Evolutionary conservation across 2,329 filamentous ascomycete species (phyloP).

Genomic region (Trichoderma koningii): DNA sequence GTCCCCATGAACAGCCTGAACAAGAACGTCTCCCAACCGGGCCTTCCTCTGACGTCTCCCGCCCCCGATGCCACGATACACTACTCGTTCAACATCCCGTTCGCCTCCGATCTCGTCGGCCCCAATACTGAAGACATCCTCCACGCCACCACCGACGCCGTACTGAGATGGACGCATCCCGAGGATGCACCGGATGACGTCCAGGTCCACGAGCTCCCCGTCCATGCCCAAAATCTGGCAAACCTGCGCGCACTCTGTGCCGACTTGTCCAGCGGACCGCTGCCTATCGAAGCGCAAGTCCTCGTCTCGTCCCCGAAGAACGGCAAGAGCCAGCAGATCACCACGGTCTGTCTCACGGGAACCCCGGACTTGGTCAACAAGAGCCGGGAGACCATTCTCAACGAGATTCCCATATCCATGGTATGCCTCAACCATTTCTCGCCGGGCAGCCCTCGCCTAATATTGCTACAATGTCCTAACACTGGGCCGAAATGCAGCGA

Average conservation of each 20-base stretch:
- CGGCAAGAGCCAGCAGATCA: conserved; percentile 67
- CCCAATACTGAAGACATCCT: conserved; percentile 94
- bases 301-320: conserved; percentile 78
- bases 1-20: conserved; percentile 59
- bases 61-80: conserved; percentile 78
- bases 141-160: conserved; percentile 84
- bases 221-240: conserved; percentile 84
- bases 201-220: conserved; percentile 85
- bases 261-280: conserved; percentile 70
- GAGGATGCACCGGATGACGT: conserved; percentile 82
- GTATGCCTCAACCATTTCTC: conserved; percentile 56
- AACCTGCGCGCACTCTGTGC: conserved; percentile 77
- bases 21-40: conserved; percentile 55
- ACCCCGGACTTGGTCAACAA: conserved; percentile 85
- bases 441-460: not conserved
- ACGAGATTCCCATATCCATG: conserved; percentile 88
- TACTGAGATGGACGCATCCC: conserved; percentile 91
- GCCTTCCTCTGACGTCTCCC: conserved; percentile 64
- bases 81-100: conserved; percentile 96
- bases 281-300: conserved; percentile 81
- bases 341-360: conserved; percentile 89
- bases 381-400: conserved; percentile 85
- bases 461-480: conserved; percentile 23
- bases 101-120: conserved; percentile 86
- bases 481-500: conserved; percentile 57